Base-by-base conservation (phyloP, 306 rosid species). In the Rubus parviflorus region DNA sequence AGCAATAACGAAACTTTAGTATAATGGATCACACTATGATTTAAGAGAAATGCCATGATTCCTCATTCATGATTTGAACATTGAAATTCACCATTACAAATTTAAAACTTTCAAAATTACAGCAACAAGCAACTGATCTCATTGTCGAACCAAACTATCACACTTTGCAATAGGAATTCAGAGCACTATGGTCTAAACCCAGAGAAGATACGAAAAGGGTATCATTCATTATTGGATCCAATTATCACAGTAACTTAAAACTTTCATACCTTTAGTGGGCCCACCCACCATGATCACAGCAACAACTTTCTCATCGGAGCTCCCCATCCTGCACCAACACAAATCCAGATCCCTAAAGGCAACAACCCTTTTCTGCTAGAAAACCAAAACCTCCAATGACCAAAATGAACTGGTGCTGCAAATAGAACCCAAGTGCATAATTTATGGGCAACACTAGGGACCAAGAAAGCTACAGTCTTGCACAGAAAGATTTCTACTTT, bases 211-310 rank as follows among this genome's bases (percentile, higher is more conserved):
- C 61, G 53, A 69, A 46, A 75, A 68, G 73, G 45, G 79, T n/a
- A 11, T 43, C 68, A 68, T 70, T 49, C 75, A 70, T 74, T 45
- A 13, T 64, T 25, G 19, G 80, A 76, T 76, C 74, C 80, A 76
- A 76, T 61, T 5, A 56, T 51, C 60, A 70, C 17, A 77, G 60
- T 54, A 75, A 64, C 25, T 42, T 22, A 63, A 63, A 6, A 38
- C 13, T 16, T 37, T 20, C 63, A 48, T 81, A 91, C 98, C 99
- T 91, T 95, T 95, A 22, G 97, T 95, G 22, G 99, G 99, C 35
- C 99, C 99, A 48, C 97, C 97, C 52, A 95, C 99, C 99, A 95
- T 95, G 79, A 95, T 92, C 77, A 95, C 97, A 76, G 97, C 97
- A 9, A 95, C 97, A 16, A 87, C 96, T 62, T 84, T 89, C 79